Conservation (phyloP, 345 rosid genomes). For the Noccaea bulbosa region DNA sequence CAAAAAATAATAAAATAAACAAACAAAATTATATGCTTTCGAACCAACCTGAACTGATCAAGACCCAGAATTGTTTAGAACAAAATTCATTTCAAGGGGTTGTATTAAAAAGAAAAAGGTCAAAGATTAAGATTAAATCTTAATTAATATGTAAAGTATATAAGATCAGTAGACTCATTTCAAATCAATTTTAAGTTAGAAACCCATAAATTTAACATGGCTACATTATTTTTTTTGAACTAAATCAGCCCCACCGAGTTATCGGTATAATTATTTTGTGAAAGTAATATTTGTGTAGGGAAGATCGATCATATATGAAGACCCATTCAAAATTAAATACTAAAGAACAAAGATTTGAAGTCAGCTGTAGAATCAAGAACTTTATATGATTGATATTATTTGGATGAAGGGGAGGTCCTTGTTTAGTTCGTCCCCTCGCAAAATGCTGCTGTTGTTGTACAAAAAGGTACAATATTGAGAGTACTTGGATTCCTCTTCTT, state of each 20-base stretch:
- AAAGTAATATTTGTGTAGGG: not conserved
- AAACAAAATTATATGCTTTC: too few relatives aligned
- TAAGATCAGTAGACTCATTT: too few relatives aligned
- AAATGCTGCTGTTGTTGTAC: slow-evolving; percentile 31
- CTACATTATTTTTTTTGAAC: not conserved
- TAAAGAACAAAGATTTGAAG: slow-evolving; percentile 22
- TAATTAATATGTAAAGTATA: too few relatives aligned
- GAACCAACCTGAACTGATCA: too few relatives aligned
- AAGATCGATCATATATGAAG: not conserved
- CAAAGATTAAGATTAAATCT: too few relatives aligned
- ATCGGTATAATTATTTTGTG: not conserved
- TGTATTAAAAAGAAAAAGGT: too few relatives aligned
- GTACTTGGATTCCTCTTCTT: slow-evolving; percentile 38
- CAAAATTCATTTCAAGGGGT: too few relatives aligned
- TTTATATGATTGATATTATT: slow-evolving; percentile 42
- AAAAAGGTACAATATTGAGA: slow-evolving; percentile 37
- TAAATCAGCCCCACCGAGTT: not conserved
- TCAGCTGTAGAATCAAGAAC: slow-evolving; percentile 36
- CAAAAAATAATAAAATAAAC: too few relatives aligned
- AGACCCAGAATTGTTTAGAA: too few relatives aligned
- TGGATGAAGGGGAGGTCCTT: slow-evolving; percentile 29
- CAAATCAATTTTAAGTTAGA: not conserved
- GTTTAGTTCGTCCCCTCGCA: slow-evolving; percentile 13
- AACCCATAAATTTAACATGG: slow-evolving; percentile 10
- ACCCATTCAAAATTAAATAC: not conserved